Conservation (phyloP, 345 rosid species). For the Gossypium ekmanianum region DNA sequence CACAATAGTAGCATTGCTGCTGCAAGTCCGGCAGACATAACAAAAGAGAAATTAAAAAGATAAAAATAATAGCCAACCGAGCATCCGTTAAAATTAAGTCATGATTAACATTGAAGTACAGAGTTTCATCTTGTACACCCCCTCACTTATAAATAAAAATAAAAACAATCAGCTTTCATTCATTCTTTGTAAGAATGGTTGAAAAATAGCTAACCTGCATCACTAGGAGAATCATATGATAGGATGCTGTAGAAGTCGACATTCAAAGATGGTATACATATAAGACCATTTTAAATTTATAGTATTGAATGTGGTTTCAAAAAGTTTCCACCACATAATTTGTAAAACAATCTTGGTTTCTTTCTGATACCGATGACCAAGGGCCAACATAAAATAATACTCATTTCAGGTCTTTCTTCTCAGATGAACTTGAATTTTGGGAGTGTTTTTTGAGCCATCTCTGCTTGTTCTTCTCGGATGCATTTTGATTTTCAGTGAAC, state of each 20-base stretch:
- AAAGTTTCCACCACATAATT: not conserved
- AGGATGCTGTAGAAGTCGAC: not conserved
- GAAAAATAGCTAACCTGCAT: not conserved
- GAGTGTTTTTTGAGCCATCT: constrained; percentile 58
- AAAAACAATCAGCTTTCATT: not conserved
- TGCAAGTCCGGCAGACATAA: not conserved
- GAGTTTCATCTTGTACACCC: too few relatives aligned
- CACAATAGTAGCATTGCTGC: not conserved
- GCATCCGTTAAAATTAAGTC: too few relatives aligned
- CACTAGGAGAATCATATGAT: not conserved
- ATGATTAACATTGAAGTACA: too few relatives aligned
- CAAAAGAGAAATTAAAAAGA: too few relatives aligned
- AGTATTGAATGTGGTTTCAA: not conserved
- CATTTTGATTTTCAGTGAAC: constrained; percentile 46
- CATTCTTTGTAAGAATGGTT: not conserved
- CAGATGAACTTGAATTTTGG: constrained; percentile 44
- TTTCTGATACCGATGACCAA: not conserved
- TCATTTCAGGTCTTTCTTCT: constrained; percentile 31
- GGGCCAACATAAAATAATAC: not conserved
- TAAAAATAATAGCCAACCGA: too few relatives aligned
- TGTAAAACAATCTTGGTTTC: not conserved
- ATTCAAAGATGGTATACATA: not conserved
- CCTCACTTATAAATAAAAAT: not conserved
- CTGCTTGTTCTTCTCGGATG: constrained; percentile 59
- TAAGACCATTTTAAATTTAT: not conserved